Base-by-base conservation (phyloP, 257 asterid species). In the Gentiana macrophylla region DNA sequence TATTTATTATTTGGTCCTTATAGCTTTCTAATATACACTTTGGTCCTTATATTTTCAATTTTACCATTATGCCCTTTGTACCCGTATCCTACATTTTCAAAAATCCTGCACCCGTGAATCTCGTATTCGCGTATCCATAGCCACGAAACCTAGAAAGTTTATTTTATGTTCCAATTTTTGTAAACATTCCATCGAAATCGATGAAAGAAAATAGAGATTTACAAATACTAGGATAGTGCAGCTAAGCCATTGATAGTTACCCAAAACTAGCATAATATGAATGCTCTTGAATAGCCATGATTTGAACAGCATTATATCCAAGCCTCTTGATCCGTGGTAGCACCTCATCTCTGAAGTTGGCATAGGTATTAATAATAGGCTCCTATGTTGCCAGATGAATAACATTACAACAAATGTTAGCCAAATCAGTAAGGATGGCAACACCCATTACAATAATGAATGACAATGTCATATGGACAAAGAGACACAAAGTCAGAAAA, bases 231-330 rank as follows among this genome's bases (percentile, higher is more conserved):
- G 41, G 52, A 55, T 46, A 54, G 53, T 63, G 33, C 34, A 62
- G 55, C 37, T 34, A 56, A 50, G 59, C 61, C 6, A 34, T 52
- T 59, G 24, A 50, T 33, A 49, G 62, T 61, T 92, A 92, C 99
- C 99, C 99, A 69, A 92, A 92, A 73, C 99, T 85, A 68, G 95
- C 99, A 80, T 92, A 92, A 71, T 92, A 92, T 41, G 99, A 85
- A 74, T 92, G 99, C 88, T 92, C 99, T 78, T 88, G 99, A 72
- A 92, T 92, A 62, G 99, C 99, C 99, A 92, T 92, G 53, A 92
- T 80, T 77, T 92, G 99, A 77, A 92, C 94, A 50, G 97, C 99
- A 73, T 92, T 92, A 62, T 92, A 92, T 44, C 99, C 99, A 67
- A 92, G 94, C 72, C 59, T 76, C 84, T 92, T 92, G 72, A 92